phyloP scores from a whole-genome alignment of 148 eudicot genomes.

The Chenopodium quinoa region DNA sequence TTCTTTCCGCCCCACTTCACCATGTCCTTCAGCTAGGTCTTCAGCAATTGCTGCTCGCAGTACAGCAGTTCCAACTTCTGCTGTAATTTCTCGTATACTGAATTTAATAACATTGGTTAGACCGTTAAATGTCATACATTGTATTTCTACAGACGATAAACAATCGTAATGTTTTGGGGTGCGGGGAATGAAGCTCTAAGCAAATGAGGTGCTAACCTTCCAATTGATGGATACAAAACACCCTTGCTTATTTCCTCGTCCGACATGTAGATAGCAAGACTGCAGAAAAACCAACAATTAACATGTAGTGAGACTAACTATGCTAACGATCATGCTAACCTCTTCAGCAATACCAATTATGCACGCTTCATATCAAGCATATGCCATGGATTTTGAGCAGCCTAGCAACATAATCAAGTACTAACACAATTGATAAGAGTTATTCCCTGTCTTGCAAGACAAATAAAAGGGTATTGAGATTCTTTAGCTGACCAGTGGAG shows the following conservation, averaged over 20 bases:
- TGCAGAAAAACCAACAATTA: conserved; percentile 34
- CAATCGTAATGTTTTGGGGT: too few relatives aligned
- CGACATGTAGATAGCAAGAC: conserved; percentile 92
- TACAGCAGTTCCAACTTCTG: conserved; percentile 91
- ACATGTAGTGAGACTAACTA: neutral
- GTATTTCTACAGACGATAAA: neutral
- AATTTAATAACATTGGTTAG: conserved; percentile 16
- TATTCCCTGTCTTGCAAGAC: neutral
- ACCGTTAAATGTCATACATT: neutral
- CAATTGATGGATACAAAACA: conserved; percentile 72
- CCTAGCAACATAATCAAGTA: neutral
- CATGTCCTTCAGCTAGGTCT: conserved; percentile 83
- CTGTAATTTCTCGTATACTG: conserved; percentile 93
- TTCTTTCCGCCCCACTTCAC: conserved; percentile 77
- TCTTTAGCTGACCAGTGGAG: neutral
- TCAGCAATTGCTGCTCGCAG: conserved; percentile 69
- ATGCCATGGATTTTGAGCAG: neutral
- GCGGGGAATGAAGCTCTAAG: neutral
- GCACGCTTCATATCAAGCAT: neutral
- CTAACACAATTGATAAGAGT: neutral
- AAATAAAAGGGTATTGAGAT: neutral
- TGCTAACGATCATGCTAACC: neutral
- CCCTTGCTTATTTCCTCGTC: conserved; percentile 85
- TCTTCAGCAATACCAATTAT: neutral
- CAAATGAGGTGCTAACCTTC: conserved; percentile 43